Evolutionary conservation across 2,329 filamentous ascomycete genomes (phyloP).

Genomic region (Aspergillus uvarum): DNA sequence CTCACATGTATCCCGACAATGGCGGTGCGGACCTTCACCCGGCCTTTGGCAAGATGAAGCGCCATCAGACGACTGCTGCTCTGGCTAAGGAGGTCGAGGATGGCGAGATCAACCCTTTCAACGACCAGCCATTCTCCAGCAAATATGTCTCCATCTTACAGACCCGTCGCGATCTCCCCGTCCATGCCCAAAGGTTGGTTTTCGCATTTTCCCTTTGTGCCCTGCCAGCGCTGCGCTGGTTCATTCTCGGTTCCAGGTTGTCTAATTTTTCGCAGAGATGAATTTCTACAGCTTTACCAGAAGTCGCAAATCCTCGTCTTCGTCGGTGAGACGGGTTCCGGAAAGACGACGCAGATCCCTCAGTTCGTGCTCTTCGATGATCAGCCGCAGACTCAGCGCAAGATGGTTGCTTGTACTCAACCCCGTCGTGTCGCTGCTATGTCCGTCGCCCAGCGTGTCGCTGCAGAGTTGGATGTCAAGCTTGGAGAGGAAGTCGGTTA

Average conservation of each 20-base stretch:
- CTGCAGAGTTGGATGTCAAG: constrained; percentile 90
- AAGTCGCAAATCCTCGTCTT: constrained; percentile 95
- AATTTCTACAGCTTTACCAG: constrained; percentile 92
- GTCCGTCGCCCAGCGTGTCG: constrained; percentile 97
- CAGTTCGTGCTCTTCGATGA: constrained; percentile 98
- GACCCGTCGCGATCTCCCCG: constrained; percentile 78
- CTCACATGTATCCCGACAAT: constrained; percentile 72
- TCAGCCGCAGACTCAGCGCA: constrained; percentile 77
- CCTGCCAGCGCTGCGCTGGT: not conserved
- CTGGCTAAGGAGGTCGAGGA: constrained; percentile 75
- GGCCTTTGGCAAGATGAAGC: constrained; percentile 65
- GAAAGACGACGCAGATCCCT: constrained; percentile 98
- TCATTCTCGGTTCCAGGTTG: not conserved
- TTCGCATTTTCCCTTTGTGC: not conserved
- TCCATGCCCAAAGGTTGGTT: constrained; percentile 81
- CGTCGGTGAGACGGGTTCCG: constrained; percentile 97
- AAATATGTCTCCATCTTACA: constrained; percentile 90
- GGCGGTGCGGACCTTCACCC: constrained; percentile 40
- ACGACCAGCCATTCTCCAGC: constrained; percentile 69
- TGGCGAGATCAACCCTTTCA: constrained; percentile 82
- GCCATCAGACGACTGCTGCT: constrained; percentile 76
- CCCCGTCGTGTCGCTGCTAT: constrained; percentile 96
- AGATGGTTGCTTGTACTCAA: constrained; percentile 96
- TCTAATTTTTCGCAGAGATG: constrained; percentile 58
- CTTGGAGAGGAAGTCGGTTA: constrained; percentile 96